A percentile compares a stretch with the other conserved stretches of the same genome.
Evolutionary conservation across 805 yeast genomes (phyloP).

Genomic region (Kodamaea laetipori): DNA sequence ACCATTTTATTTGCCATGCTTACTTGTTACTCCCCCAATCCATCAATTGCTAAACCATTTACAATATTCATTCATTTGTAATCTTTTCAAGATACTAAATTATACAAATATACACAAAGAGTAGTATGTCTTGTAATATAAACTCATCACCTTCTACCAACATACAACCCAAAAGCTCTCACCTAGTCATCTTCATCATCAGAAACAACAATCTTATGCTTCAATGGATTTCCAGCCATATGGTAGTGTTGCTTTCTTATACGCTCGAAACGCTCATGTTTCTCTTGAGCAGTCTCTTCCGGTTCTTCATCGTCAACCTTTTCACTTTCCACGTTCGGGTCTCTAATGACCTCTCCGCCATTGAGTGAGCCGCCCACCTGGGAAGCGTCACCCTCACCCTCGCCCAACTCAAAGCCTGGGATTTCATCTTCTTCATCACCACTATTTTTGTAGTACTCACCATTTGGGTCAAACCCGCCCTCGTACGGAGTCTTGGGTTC

Average conservation of each 20-base stretch:
- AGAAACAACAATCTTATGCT: slow-evolving; percentile 28
- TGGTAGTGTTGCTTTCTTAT: slow-evolving; percentile 81
- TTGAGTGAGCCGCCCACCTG: slow-evolving; percentile 33
- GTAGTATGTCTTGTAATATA: too few species aligned
- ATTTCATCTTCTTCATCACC: slow-evolving; percentile 44
- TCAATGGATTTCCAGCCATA: slow-evolving; percentile 51
- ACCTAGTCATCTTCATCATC: slow-evolving; percentile 28
- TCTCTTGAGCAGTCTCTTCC: slow-evolving; percentile 54
- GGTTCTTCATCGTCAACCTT: slow-evolving; percentile 40
- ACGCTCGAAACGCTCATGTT: slow-evolving; percentile 70
- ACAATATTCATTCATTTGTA: too few species aligned
- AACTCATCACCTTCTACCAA: neutral
- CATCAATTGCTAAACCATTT: too few species aligned
- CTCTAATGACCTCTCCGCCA: slow-evolving; percentile 44
- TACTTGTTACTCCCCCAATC: too few species aligned
- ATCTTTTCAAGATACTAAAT: neutral
- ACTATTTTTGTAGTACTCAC: slow-evolving; percentile 75
- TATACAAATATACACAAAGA: slow-evolving; percentile 1
- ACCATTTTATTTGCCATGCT: too few species aligned
- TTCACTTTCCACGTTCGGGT: slow-evolving; percentile 36
- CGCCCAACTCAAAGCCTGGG: slow-evolving; percentile 59
- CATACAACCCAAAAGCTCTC: neutral
- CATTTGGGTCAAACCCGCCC: slow-evolving; percentile 81
- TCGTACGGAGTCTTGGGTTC: slow-evolving; percentile 97
- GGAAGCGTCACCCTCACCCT: slow-evolving; percentile 45